Conservation (phyloP, 768 basidiomycete species). For the Saitozyma sp. region DNA sequence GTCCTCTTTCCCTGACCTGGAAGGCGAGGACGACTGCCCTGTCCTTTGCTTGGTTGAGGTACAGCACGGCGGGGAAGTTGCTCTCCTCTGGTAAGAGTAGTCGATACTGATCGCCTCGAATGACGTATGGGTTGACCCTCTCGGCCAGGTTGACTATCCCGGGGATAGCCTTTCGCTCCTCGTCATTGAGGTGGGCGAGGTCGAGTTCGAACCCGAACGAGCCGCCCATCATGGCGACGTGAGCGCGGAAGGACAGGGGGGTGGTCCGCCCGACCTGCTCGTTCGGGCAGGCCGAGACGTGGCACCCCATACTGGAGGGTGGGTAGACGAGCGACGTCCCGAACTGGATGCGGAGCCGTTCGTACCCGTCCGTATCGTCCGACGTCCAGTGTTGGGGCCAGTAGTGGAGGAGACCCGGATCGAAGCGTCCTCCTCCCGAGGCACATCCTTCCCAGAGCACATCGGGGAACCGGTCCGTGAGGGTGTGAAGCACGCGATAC, state of each 20-base stretch:
- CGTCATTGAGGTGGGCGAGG: conserved; percentile 10
- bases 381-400: conserved; percentile 30
- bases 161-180: conserved; percentile 21
- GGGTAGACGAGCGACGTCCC: conserved; percentile 28
- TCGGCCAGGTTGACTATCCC: conserved; percentile 20
- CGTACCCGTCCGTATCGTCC: conserved; percentile 30
- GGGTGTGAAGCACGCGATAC: conserved; percentile 21
- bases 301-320: conserved; percentile 25
- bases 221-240: conserved; percentile 38
- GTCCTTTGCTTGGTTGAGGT: conserved; percentile 10
- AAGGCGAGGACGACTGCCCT: conserved; percentile 19
- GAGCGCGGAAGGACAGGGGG: conserved; percentile 28
- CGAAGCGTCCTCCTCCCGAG: conserved; percentile 34
- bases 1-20: neutral
- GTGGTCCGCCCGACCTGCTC: conserved; percentile 25
- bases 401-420: conserved; percentile 31
- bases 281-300: conserved; percentile 32
- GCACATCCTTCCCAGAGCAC: conserved; percentile 35
- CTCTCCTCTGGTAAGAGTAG: conserved; percentile 15
- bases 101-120: conserved; percentile 30
- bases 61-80: conserved; percentile 30
- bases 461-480: conserved; percentile 24
- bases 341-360: conserved; percentile 29
- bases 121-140: conserved; percentile 21
- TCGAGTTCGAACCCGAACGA: conserved; percentile 37